These are phyloP conservation scores for Gossypium laxum DNA, from an alignment of 441 rosid species.

Conservation along the genomic window DNA sequence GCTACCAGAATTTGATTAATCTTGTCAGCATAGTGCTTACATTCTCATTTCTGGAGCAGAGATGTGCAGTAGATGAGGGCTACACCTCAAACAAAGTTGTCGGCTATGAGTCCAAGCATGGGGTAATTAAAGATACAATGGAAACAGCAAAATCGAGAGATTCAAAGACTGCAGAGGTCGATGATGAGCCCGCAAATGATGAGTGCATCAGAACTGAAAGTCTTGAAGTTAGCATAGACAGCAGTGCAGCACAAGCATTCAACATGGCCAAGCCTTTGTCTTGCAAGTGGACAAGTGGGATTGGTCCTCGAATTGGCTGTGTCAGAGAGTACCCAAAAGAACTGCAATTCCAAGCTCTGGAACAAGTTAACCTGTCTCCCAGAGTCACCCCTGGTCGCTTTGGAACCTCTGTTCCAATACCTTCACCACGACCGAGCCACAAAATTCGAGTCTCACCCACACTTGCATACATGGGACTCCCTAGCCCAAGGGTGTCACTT, in stretches of 20 bases:
- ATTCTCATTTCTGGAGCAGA: slow-evolving; percentile 30
- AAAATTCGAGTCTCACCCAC: slow-evolving; percentile 51
- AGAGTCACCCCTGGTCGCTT: slow-evolving; percentile 25
- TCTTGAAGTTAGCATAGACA: neutral
- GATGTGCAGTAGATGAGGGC: slow-evolving; percentile 55
- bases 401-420: slow-evolving; percentile 39
- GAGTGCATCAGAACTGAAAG: neutral
- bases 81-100: slow-evolving; percentile 22
- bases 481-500: slow-evolving; percentile 30
- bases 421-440: slow-evolving; percentile 75
- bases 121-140: slow-evolving; percentile 10
- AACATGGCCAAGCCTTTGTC: slow-evolving; percentile 42
- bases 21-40: neutral
- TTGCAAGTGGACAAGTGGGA: slow-evolving; percentile 70
- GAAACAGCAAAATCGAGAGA: neutral
- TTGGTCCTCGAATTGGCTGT: slow-evolving; percentile 72
- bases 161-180: slow-evolving; percentile 7
- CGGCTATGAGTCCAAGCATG: slow-evolving; percentile 15
- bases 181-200: slow-evolving; percentile 14
- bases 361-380: slow-evolving; percentile 62
- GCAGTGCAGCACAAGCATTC: slow-evolving; percentile 20
- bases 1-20: neutral
- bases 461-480: slow-evolving; percentile 66
- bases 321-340: slow-evolving; percentile 71
- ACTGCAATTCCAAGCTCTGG: slow-evolving; percentile 53